Percentiles rank a stretch among this genome's conserved stretches.
phyloP scores from a whole-genome alignment of 768 basidiomycete species.

The Serendipita indica region DNA sequence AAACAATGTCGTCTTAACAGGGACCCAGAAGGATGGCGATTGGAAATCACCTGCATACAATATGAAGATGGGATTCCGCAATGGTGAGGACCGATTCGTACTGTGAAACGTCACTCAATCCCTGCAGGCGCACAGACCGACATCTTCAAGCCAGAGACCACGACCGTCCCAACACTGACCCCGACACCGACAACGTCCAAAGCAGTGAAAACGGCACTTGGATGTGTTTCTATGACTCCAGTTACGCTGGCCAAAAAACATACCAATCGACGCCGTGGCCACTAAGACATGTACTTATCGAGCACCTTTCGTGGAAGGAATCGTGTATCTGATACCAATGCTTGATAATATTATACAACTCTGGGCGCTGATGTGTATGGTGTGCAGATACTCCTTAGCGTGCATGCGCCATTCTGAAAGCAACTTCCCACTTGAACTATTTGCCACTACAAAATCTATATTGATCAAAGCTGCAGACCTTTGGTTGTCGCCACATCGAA shows the following conservation, averaged over 20 bases:
- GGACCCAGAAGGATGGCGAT: conserved; percentile 8
- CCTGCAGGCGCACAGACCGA: neutral
- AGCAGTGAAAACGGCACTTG: neutral
- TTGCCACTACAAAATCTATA: too few species aligned
- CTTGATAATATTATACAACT: too few species aligned
- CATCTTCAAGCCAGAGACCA: neutral
- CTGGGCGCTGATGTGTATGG: too few species aligned
- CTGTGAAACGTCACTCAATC: neutral
- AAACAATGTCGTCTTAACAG: conserved; percentile 10
- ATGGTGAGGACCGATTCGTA: neutral
- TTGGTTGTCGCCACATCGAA: too few species aligned
- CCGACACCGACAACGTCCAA: neutral
- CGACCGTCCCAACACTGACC: neutral
- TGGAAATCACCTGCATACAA: conserved; percentile 13
- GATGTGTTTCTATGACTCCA: neutral
- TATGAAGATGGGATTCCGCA: conserved; percentile 10
- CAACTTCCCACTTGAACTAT: too few species aligned
- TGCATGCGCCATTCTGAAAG: too few species aligned
- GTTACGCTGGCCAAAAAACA: neutral
- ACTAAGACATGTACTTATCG: too few species aligned
- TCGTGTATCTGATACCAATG: too few species aligned
- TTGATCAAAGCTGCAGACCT: too few species aligned
- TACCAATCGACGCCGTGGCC: too few species aligned
- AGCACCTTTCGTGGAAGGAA: too few species aligned
- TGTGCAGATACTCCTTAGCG: too few species aligned